phyloP scores from a whole-genome alignment of 495 filamentous ascomycete species.

The Rhypophila decipiens region DNA sequence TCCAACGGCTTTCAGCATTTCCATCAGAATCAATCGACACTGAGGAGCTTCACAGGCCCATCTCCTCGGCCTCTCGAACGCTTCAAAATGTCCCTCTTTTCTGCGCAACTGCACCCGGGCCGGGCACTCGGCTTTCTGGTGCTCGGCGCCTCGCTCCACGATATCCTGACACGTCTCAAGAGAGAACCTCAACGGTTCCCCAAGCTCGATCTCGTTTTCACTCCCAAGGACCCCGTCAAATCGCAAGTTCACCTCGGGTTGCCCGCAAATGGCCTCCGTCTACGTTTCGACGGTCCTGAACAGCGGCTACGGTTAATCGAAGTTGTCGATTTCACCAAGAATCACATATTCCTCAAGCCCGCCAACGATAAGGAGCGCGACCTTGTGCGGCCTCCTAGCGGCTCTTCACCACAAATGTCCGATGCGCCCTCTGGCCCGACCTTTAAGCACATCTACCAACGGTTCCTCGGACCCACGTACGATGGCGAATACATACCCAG shows the following conservation, averaged over 20 bases:
- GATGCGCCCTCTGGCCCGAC: conserved; percentile 57
- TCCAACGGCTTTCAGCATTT: too few relatives aligned
- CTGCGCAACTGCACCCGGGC: conserved; percentile 68
- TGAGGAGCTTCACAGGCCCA: background rate
- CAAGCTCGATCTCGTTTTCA: conserved; percentile 74
- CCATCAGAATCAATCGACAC: background rate
- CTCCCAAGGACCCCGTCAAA: conserved; percentile 59
- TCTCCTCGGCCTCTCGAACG: background rate
- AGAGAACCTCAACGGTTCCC: conserved; percentile 76
- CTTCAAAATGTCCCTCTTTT: conserved; percentile 39
- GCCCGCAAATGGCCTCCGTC: conserved; percentile 75
- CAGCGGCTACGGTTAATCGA: conserved; percentile 89
- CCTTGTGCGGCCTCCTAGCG: conserved; percentile 58
- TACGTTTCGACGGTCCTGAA: conserved; percentile 90
- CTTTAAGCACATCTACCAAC: conserved; percentile 88
- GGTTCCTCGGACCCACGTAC: conserved; percentile 84
- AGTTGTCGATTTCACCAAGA: conserved; percentile 84
- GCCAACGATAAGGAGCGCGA: conserved; percentile 73
- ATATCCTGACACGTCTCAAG: conserved; percentile 77
- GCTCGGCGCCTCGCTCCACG: conserved; percentile 84
- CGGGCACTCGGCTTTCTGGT: conserved; percentile 75
- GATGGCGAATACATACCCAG: conserved; percentile 77
- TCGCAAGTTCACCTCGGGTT: conserved; percentile 66
- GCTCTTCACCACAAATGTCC: conserved; percentile 23
- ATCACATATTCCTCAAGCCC: conserved; percentile 68